phyloP scores from a whole-genome alignment of 2,329 filamentous ascomycete genomes.

The Aureobasidium lini region DNA sequence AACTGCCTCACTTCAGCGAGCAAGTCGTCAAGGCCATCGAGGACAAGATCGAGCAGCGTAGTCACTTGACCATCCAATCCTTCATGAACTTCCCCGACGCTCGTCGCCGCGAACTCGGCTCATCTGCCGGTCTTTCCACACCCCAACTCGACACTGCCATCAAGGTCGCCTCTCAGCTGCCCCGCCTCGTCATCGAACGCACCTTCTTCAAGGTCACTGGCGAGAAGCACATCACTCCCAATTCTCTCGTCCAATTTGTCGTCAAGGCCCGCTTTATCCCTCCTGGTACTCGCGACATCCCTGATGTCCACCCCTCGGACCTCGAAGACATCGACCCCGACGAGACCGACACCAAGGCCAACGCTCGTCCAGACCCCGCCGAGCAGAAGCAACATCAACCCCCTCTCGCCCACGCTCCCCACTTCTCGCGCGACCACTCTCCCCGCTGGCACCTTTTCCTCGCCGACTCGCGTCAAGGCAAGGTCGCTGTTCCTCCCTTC shows the following conservation, averaged over 20 bases:
- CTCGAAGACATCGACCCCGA: slow-evolving; percentile 87
- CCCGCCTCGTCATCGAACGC: slow-evolving; percentile 75
- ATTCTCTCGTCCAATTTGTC: slow-evolving; percentile 85
- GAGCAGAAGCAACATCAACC: slow-evolving; percentile 62
- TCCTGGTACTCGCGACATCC: slow-evolving; percentile 68
- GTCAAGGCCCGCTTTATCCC: slow-evolving; percentile 93
- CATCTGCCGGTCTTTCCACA: slow-evolving; percentile 62
- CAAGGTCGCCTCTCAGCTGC: slow-evolving; percentile 73
- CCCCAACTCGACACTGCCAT: slow-evolving; percentile 70
- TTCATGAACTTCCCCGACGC: slow-evolving; percentile 80
- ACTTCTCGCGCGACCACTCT: slow-evolving; percentile 80
- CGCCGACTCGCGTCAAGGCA: slow-evolving; percentile 86
- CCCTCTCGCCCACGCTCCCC: slow-evolving; percentile 82
- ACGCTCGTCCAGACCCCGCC: slow-evolving; percentile 57
- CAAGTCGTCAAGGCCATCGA: slow-evolving; percentile 57
- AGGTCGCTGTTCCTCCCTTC: slow-evolving; percentile 93
- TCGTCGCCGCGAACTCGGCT: slow-evolving; percentile 65
- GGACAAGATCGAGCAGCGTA: slow-evolving; percentile 47
- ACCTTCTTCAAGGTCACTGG: slow-evolving; percentile 98
- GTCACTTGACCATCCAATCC: slow-evolving; percentile 70
- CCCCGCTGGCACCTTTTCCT: slow-evolving; percentile 94
- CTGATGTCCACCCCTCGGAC: slow-evolving; percentile 67
- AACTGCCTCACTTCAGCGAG: slow-evolving; percentile 79
- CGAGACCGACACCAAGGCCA: slow-evolving; percentile 82
- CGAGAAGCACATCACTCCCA: slow-evolving; percentile 86